Evolutionary conservation across 2,329 filamentous ascomycete genomes (phyloP).

Genomic region (Lecanicillium sp.): DNA sequence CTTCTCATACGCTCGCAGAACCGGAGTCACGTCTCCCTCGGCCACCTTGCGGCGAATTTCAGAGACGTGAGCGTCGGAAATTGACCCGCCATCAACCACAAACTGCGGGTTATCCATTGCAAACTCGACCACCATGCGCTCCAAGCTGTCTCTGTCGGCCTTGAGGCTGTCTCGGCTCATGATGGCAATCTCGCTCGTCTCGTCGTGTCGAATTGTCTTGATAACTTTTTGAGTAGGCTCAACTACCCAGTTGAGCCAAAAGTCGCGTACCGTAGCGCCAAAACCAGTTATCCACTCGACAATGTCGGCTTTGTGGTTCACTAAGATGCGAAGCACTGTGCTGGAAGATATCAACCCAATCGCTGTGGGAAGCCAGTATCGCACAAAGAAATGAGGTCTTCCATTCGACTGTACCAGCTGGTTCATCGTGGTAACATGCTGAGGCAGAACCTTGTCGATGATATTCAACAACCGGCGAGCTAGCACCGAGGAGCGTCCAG

Average conservation of each 20-base stretch:
- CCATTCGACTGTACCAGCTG: conserved; percentile 59
- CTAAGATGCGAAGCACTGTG: conserved; percentile 73
- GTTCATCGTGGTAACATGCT: conserved; percentile 54
- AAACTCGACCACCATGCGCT: conserved; percentile 98
- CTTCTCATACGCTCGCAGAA: conserved; percentile 84
- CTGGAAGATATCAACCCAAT: conserved; percentile 73
- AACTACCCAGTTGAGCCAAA: conserved; percentile 95
- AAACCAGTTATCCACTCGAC: conserved; percentile 73
- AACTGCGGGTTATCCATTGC: conserved; percentile 72
- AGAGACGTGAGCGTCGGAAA: conserved; percentile 64
- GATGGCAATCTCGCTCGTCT: conserved; percentile 87
- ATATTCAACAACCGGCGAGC: conserved; percentile 63
- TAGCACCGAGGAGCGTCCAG: conserved; percentile 51
- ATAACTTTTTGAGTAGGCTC: conserved; percentile 79
- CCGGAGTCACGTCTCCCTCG: conserved; percentile 88
- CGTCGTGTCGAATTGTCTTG: conserved; percentile 87
- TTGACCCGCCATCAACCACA: conserved; percentile 39
- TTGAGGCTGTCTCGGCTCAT: conserved; percentile 91
- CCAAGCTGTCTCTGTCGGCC: conserved; percentile 84
- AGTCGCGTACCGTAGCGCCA: conserved; percentile 74
- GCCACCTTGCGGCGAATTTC: conserved; percentile 73
- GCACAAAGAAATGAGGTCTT: conserved; percentile 64
- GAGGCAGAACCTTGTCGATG: conserved; percentile 61
- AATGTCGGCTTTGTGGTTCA: conserved; percentile 71
- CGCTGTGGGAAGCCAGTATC: conserved; percentile 82